Evolutionary conservation across 176 grass and related monocot species (phyloP).

Genomic region (Oryza glaberrima): DNA sequence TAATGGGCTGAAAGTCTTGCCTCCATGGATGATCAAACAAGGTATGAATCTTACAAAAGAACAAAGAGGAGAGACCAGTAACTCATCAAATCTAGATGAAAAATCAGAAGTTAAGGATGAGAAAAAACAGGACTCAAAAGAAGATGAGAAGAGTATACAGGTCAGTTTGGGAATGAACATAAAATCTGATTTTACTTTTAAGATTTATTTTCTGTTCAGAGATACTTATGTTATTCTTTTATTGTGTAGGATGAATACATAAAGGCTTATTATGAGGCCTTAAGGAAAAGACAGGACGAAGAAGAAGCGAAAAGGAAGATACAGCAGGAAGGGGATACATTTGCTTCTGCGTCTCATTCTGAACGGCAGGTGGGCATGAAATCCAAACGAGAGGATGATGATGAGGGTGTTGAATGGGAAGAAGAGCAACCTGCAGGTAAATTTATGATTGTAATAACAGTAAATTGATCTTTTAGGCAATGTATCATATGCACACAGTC

Average conservation of each 20-base stretch:
- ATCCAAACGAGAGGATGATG: conserved; percentile 70
- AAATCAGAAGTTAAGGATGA: conserved; percentile 56
- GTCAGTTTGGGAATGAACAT: conserved; percentile 47
- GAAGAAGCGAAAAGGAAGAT: conserved; percentile 47
- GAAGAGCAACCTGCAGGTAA: conserved; percentile 61
- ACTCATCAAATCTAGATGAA: conserved; percentile 40
- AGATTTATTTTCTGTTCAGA: conserved; percentile 23
- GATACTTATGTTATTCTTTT: conserved; percentile 14
- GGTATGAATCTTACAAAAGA: conserved; percentile 99
- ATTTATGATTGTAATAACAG: background rate
- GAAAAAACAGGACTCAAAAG: conserved; percentile 71
- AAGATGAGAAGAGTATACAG: conserved; percentile 71
- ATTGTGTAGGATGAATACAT: conserved; percentile 80
- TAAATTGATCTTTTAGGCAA: background rate
- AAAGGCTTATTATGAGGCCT: conserved; percentile 87
- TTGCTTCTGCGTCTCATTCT: conserved; percentile 44
- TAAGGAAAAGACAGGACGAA: conserved; percentile 64
- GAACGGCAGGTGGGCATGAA: conserved; percentile 81
- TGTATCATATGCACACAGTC: no score
- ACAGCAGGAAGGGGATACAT: conserved; percentile 52
- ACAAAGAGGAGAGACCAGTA: conserved; percentile 76
- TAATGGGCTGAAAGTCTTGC: conserved; percentile 63
- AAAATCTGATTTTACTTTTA: conserved; percentile 12
- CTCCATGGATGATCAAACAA: conserved; percentile 96
- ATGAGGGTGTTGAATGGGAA: conserved; percentile 82